Percentiles rank a stretch among this genome's conserved stretches.
phyloP scores from a whole-genome alignment of 352 stramenopile genomes.

The Pythium monospermum region DNA sequence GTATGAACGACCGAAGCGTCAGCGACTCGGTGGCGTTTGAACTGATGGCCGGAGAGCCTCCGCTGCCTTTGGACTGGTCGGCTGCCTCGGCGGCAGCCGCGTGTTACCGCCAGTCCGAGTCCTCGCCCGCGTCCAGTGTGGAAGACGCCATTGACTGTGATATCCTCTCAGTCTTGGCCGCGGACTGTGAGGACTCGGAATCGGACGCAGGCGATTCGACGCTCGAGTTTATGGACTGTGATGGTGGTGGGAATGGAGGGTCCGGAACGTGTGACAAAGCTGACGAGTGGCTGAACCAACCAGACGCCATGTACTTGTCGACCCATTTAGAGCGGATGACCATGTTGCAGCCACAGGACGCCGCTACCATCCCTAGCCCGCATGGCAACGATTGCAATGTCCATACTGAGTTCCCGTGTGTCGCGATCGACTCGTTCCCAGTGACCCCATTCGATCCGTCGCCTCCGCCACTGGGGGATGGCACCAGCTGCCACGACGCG shows the following conservation, averaged over 20 bases:
- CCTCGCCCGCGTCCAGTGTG: slow-evolving; percentile 36
- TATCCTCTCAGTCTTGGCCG: slow-evolving; percentile 63
- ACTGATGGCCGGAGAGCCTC: not conserved
- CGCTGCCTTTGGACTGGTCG: no score
- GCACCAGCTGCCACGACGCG: slow-evolving; percentile 5
- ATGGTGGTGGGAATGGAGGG: not conserved
- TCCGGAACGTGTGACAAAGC: slow-evolving; percentile 1
- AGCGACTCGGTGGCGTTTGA: slow-evolving; percentile 29
- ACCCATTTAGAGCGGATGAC: slow-evolving; percentile 67
- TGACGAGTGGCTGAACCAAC: slow-evolving; percentile 18
- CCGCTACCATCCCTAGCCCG: not conserved
- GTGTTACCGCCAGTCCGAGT: no score
- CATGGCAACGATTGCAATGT: not conserved
- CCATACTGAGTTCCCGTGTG: slow-evolving; percentile 1
- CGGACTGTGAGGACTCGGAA: slow-evolving; percentile 35
- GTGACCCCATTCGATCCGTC: slow-evolving; percentile 2
- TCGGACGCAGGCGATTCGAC: slow-evolving; percentile 31
- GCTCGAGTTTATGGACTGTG: slow-evolving; percentile 16
- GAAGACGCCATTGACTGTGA: slow-evolving; percentile 73
- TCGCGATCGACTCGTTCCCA: slow-evolving; percentile 17
- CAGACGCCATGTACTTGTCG: slow-evolving; percentile 41
- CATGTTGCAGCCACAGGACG: slow-evolving; percentile 25
- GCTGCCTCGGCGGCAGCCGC: no score
- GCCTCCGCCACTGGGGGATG: slow-evolving; percentile 16
- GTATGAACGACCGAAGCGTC: slow-evolving; percentile 27